A percentile compares a stretch with the other conserved stretches of the same genome.
These are phyloP conservation scores for Flaveria robusta DNA, from an alignment of 129 eudicot genomes.

Conservation along the genomic window DNA sequence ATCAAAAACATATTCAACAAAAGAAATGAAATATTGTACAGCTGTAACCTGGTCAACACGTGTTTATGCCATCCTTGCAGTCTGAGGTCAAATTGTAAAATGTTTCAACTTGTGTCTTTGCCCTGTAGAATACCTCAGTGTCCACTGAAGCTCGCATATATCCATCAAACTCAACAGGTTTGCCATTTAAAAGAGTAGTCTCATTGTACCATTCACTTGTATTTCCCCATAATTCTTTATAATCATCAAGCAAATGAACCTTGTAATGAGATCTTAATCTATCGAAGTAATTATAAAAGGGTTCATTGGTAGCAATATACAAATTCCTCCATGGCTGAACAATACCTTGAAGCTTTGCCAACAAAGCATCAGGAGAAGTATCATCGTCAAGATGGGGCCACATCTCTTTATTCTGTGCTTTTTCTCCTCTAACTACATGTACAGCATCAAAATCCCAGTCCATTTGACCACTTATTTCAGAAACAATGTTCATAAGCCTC, in stretches of 20 bases:
- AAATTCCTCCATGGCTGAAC: conserved; percentile 86
- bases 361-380: conserved; percentile 82
- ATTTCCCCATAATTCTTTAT: conserved; percentile 80
- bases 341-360: conserved; percentile 60
- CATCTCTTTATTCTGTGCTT: conserved; percentile 70
- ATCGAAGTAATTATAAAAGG: conserved; percentile 88
- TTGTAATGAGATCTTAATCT: conserved; percentile 91
- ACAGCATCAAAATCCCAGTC: conserved; percentile 99
- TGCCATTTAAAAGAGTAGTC: conserved; percentile 61
- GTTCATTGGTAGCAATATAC: conserved; percentile 91
- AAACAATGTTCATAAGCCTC: conserved; percentile 90
- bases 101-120: conserved; percentile 89
- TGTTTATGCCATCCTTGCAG: conserved; percentile 94
- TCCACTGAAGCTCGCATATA: conserved; percentile 96
- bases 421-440: conserved; percentile 94
- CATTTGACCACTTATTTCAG: conserved; percentile 92
- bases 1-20: conserved; percentile 6
- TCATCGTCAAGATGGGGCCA: conserved; percentile 95
- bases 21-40: not conserved
- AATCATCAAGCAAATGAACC: conserved; percentile 92
- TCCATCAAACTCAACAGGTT: conserved; percentile 83
- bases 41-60: conserved; percentile 59
- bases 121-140: conserved; percentile 86
- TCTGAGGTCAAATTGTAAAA: conserved; percentile 83
- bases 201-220: conserved; percentile 98